phyloP scores from a whole-genome alignment of 495 filamentous ascomycete species.

The Alectoria sarmentosa region DNA sequence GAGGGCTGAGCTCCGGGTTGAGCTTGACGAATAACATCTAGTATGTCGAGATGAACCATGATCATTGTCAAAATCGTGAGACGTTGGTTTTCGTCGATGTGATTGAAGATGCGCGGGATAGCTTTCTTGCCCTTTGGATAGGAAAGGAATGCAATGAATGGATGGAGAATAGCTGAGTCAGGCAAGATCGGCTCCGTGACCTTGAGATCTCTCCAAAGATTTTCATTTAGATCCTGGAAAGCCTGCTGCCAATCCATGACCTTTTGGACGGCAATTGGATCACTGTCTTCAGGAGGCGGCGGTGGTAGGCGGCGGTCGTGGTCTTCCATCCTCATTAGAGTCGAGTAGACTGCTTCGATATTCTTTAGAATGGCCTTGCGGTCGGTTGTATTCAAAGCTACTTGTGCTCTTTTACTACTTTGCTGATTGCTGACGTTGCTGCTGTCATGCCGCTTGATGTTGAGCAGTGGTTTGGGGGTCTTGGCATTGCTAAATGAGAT shows the following conservation, averaged over 20 bases:
- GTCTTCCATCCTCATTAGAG: constrained; percentile 88
- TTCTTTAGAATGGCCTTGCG: constrained; percentile 75
- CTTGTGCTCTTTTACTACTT: constrained; percentile 38
- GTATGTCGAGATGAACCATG: constrained; percentile 81
- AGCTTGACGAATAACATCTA: constrained; percentile 81
- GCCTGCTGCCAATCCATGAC: constrained; percentile 64
- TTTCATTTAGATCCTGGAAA: constrained; percentile 64
- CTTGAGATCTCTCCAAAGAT: constrained; percentile 77
- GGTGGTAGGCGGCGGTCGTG: constrained; percentile 85
- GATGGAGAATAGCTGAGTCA: constrained; percentile 67
- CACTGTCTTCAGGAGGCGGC: constrained; percentile 50
- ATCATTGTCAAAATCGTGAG: constrained; percentile 94
- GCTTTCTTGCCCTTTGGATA: constrained; percentile 95
- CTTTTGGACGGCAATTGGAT: constrained; percentile 54
- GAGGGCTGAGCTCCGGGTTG: constrained; percentile 66
- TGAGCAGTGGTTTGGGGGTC: constrained; percentile 87
- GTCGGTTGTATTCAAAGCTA: constrained; percentile 49
- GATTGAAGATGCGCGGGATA: constrained; percentile 88
- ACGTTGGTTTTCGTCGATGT: constrained; percentile 85
- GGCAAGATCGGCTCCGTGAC: constrained; percentile 83
- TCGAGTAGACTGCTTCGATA: constrained; percentile 79
- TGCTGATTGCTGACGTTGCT: constrained; percentile 42
- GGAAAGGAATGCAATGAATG: constrained; percentile 93
- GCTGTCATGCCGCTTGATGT: constrained; percentile 84
- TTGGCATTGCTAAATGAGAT: constrained; percentile 99